Percentiles rank a stretch among this genome's conserved stretches.
Evolutionary conservation across 441 rosid species (phyloP).

Genomic region (Euphorbia corollata): DNA sequence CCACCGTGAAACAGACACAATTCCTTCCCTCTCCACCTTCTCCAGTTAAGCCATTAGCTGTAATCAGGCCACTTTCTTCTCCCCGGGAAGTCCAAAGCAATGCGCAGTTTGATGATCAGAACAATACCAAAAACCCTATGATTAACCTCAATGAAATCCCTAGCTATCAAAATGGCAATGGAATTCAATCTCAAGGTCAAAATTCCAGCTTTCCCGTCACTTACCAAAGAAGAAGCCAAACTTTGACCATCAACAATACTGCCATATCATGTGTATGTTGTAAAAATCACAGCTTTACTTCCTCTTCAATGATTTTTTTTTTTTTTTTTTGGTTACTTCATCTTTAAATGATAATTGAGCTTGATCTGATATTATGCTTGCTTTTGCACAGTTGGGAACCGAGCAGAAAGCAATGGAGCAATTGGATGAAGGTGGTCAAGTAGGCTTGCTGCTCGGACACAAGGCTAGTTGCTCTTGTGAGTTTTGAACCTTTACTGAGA

Average conservation of each 20-base stretch:
- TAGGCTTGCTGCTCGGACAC: slow-evolving; percentile 13
- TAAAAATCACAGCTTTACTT: background rate
- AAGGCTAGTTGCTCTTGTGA: slow-evolving; percentile 5
- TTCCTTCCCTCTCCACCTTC: slow-evolving; percentile 25
- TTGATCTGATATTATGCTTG: slow-evolving; percentile 1
- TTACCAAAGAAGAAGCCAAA: slow-evolving; percentile 37
- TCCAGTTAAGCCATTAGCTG: slow-evolving; percentile 50
- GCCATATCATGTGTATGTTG: slow-evolving; percentile 25
- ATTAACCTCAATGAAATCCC: slow-evolving; percentile 52
- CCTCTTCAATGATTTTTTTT: too few species aligned
- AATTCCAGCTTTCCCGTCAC: slow-evolving; percentile 26
- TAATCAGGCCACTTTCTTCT: slow-evolving; percentile 15
- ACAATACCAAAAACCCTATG: slow-evolving; percentile 17
- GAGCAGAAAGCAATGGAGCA: slow-evolving; percentile 20
- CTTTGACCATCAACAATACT: slow-evolving; percentile 10
- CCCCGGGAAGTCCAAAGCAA: slow-evolving; percentile 12
- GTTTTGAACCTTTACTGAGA: slow-evolving; percentile 6
- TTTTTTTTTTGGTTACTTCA: too few species aligned
- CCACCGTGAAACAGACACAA: slow-evolving; percentile 19
- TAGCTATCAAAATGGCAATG: slow-evolving; percentile 24
- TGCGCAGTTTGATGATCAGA: slow-evolving; percentile 12
- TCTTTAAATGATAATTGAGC: slow-evolving; percentile 2
- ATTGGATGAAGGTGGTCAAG: slow-evolving; percentile 14
- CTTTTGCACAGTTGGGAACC: slow-evolving; percentile 22
- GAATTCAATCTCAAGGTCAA: slow-evolving; percentile 23